Base-by-base conservation (phyloP, 2,329 filamentous ascomycete genomes). In the Phialocephala subalpina region DNA sequence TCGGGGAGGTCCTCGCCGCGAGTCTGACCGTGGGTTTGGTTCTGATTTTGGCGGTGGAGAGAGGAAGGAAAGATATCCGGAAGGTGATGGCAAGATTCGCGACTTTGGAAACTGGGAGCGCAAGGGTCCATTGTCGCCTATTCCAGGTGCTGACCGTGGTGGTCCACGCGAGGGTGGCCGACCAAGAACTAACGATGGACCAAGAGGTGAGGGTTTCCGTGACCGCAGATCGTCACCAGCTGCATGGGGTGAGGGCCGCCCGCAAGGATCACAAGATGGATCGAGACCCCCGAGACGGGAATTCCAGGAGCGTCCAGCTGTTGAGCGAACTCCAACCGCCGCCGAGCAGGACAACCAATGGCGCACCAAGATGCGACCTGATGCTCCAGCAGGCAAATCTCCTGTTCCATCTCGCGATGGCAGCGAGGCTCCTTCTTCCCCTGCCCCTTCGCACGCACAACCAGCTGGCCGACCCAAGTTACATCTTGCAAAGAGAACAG, bases 41-140 rank as follows among this genome's bases (percentile, higher is more conserved):
- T 72, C 77, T 38, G 84, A 86, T 49, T 84, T 82, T 72, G 72
- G 72, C 68, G 67, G 72, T 68, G 67, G 70, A 65, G 91, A 93
- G 60, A 92, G 92, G 67, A 90, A 92, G 71, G 91, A 92, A 71
- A 87, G 87, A 60, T 87, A 88, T 69, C 83, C 85, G 67, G 87
- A 91, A 68, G 82, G 84, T 60, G 93, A 95, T 77, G 91, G 91
- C 72, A 94, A 92, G 78, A 81, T 88, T 64, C 90, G 93, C 65
- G 92, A 97, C 77, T 91, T 96, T 71, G 86, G 88, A 72, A 97
- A 93, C 80, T 99, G 96, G 96, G 95, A 97, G 81, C 92, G 96
- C 74, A 96, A 92, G 77, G 96, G 96, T 14, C 96, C 96, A 42
- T 84, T 98, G 63, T 92, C 95, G 49, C 93, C 95, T 25, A 84